Percentiles rank a stretch among this genome's conserved stretches.
Conservation (phyloP, 2,329 filamentous ascomycete species). For the Elsinoe fawcettii region DNA sequence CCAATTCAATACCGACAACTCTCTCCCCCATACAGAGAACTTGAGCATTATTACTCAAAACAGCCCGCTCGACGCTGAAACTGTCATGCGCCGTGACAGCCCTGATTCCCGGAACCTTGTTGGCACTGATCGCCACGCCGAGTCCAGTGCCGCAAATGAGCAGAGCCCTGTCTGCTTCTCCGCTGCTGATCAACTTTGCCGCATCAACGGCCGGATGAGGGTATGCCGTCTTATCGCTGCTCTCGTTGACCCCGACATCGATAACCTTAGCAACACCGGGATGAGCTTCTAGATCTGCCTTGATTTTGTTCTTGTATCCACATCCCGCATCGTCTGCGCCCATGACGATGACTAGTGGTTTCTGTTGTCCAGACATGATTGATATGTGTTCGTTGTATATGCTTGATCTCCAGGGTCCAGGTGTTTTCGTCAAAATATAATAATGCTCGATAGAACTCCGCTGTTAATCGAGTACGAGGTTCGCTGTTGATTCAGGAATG, state of each 20-base stretch:
- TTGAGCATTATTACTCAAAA: conserved; percentile 79
- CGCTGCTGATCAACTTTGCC: conserved; percentile 54
- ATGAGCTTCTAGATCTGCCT: conserved; percentile 61
- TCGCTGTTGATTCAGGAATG: neutral
- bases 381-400: neutral
- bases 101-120: conserved; percentile 75
- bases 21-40: conserved; percentile 81
- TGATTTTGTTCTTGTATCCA: conserved; percentile 71
- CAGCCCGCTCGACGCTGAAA: conserved; percentile 72
- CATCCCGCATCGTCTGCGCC: conserved; percentile 66
- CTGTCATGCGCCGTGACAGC: conserved; percentile 87
- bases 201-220: conserved; percentile 70
- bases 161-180: conserved; percentile 67
- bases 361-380: neutral
- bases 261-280: conserved; percentile 58
- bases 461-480: neutral
- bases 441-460: neutral
- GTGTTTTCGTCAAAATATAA: neutral
- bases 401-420: neutral
- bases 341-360: conserved; percentile 51
- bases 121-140: conserved; percentile 80
- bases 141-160: conserved; percentile 81
- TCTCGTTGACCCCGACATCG: conserved; percentile 64
- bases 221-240: conserved; percentile 70
- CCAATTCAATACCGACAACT: conserved; percentile 73